Conservation (phyloP, 2,329 filamentous ascomycete genomes). For the Fusarium tuaranense region DNA sequence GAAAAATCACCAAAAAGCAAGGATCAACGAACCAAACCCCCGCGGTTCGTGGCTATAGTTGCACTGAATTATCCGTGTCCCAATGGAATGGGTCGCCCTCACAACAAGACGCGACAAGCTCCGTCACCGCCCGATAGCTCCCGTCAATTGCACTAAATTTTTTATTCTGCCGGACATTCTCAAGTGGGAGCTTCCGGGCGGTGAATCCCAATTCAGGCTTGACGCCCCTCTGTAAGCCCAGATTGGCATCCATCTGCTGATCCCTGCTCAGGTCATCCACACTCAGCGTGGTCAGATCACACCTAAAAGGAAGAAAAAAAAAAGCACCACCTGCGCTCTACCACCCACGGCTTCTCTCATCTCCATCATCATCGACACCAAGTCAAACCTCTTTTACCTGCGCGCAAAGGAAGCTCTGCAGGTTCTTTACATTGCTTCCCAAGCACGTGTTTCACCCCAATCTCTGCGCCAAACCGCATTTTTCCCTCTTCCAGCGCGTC, state of each 20-base stretch:
- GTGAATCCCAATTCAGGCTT: slow-evolving; percentile 21
- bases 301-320: slow-evolving; percentile 22
- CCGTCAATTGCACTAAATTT: slow-evolving; percentile 7
- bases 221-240: slow-evolving; percentile 23
- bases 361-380: slow-evolving; percentile 27
- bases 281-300: slow-evolving; percentile 36
- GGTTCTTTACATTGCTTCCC: background rate
- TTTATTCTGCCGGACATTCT: slow-evolving; percentile 29
- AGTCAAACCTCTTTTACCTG: background rate
- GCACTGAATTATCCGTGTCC: slow-evolving; percentile 19
- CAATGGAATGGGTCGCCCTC: slow-evolving; percentile 5
- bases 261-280: slow-evolving; percentile 26
- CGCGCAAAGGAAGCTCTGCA: slow-evolving; percentile 1
- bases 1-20: background rate
- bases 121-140: slow-evolving; percentile 27
- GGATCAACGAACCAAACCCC: background rate
- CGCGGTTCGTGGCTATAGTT: background rate
- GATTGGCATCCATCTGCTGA: slow-evolving; percentile 13
- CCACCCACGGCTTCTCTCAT: slow-evolving; percentile 18
- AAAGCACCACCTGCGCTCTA: slow-evolving; percentile 15
- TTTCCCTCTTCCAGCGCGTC: slow-evolving; percentile 10
- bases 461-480: background rate
- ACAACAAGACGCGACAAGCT: slow-evolving; percentile 3
- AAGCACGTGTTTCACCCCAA: background rate
- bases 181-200: slow-evolving; percentile 23